Base-by-base conservation (phyloP, 2,329 filamentous ascomycete species). In the Paecilomyces sp. region DNA sequence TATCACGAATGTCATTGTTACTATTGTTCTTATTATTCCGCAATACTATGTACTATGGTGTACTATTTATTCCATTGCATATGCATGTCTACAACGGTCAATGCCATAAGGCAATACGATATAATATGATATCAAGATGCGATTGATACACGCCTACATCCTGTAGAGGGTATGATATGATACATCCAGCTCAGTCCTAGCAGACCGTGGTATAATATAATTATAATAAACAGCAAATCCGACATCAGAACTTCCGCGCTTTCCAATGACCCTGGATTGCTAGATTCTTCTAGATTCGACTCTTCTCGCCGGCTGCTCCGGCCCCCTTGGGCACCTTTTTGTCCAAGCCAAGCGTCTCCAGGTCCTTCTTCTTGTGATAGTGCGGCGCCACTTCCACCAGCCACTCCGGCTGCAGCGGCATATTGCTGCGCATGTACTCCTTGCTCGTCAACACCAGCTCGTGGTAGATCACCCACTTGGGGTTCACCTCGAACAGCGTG, bases 401-500 rank as follows among this genome's bases (percentile, higher is more conserved):
- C 92, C 92, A 97, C 70, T 87, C 86, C 0, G 89, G 81, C 70
- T 95, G 87, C 57, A 97, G 84, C 0, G 92, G 92, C 81, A 96
- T 88, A 60, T 89, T 89, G 68, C 86, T 90, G 25, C 93, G 82
- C 87, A 96, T 95, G 74, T 93, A 99, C 79, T 97, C 93, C 79
- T 95, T 95, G 25, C 90, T 95, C 25, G 94, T 99, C 67, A 97
- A 83, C 7, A 97, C 91, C 22, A 99, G 81, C 57, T 86, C 88
- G 70, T 90, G 91, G 74, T 94, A 99, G 15, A 96, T 85, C 13
- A 96, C 85, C 84, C 90, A 94, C 73, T 90, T 91, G 9, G 92
- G 92, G 64, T 93, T 88, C 0, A 85, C 82, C 61, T 90, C 85
- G 78, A 90, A 90, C 63, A 96, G 77, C 52, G 92, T 91, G 54